Base-by-base conservation (phyloP, 495 filamentous ascomycete genomes). In the Geopyxis carbonaria region DNA sequence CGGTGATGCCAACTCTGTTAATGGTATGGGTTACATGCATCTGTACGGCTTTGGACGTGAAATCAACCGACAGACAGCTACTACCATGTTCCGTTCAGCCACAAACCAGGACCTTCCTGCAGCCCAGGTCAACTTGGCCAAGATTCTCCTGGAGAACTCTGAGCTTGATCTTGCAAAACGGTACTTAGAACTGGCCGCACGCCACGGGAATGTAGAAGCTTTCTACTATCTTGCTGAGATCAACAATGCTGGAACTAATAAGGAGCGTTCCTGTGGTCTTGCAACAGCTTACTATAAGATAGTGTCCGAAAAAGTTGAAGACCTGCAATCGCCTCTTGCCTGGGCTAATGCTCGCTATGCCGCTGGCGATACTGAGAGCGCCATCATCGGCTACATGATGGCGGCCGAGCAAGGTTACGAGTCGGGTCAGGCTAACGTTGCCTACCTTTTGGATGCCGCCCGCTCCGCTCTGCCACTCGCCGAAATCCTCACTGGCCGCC, bases 341-440 rank as follows among this genome's bases (percentile, higher is more conserved):
- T 87, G 94, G 57, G 80, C 91, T 2, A 93, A 93, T 47, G 59
- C 67, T 22, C 87, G 85, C 0, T 92, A 78, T 54, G 75, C 85
- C 31, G 66, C 70, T 18, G 84, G 84, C n/a, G 80, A 94, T 47
- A 63, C 68, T n/a, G 87, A 94, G 45, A 64, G 75, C 14, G 89
- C 91, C 7, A 64, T 95, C 21, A 66, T 93, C 10, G 70, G 75
- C 19, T 84, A 84, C 45, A 76, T 95, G 61, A 79, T 87, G 67
- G 87, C 84, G 1, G 89, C 89, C 1, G 89, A 99, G 55, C 91
- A 95, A 61, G 89, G 89, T 8, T 93, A 93, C 49, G 89, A 99
- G 56, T 68, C 70, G 45, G 85, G 75, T 3, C 89, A 99, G 60
- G 78, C 83, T 28, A 99, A 99, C 45, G 89, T 94, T 2, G 89